Base-by-base conservation (phyloP, 192 early-diverging fungal genomes). In the Chytriomyces sp. region DNA sequence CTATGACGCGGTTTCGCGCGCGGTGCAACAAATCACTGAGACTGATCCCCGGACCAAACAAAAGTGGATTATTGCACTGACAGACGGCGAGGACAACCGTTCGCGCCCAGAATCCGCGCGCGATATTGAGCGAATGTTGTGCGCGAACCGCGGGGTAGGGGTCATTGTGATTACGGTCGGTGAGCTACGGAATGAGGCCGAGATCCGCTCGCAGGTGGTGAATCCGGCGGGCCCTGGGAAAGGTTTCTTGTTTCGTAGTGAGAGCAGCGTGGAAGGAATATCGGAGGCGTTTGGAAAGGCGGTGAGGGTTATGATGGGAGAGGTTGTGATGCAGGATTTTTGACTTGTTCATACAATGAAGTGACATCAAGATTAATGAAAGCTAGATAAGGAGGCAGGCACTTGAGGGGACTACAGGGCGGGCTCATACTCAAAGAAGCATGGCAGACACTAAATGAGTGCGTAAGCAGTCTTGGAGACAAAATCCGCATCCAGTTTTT, bases 121-220 rank as follows among this genome's bases (percentile, higher is more conserved):
- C 6, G 34, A 26, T 7, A 6, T 62, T 7, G 36, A 6, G 30
- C 25, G 30, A 38, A 38, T 38, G 60, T 10, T 62, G 17, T 19
- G 5, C 33, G 8, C 6, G 36, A 8, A 62, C 26, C 25, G 31
- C 25, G 60, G 34, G 14, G 31, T 62, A 10, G 60, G 60, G 60
- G 5, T 62, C 33, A 62, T 62, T 62, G 60, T 62, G 8, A 62
- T 62, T 12, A 37, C 60, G 60, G 60, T 62, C 36, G 60, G 60
- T 5, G 30, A 37, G 31, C 26, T 62, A 10, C 8, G 8, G 60
- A 62, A 62, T 38, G 31, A 37, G 36, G 31, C 8, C 6, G 17
- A 26, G 31, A 62, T 62, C 26, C 17, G 36, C 14, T n/a, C n/a
- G n/a, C 17, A 37, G 25, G 17, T 62, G 17, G 60, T 62, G 8